Base-by-base conservation (phyloP, 345 rosid genomes). In the Raphanus sativus region DNA sequence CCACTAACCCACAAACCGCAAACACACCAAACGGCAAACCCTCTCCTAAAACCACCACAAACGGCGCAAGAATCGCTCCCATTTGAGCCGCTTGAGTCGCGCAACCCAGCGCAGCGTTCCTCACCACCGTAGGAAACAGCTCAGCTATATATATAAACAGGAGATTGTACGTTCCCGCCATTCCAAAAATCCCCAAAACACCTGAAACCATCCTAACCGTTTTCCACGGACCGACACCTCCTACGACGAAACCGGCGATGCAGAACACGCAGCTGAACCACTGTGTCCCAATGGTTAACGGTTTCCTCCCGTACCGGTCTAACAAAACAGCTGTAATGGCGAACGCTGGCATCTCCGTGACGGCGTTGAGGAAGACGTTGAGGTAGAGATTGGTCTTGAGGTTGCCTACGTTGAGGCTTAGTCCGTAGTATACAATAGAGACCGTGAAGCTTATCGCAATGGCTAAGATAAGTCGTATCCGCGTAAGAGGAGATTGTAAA, bases 21-120 rank as follows among this genome's bases (percentile, higher is more conserved):
- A 94, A 94, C 54, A 92, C 88, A 0, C 86, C 74, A 76, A 94
- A 94, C 4, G 98, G 97, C 6, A 86, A 26, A 3, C 81, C 82
- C 0, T 91, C 91, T 0, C 97, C 97, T 79, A 87, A 64, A 74
- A 88, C 91, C 76, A 94, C 98, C 73, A 94, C 95, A 25, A 94
- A 61, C 0, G 98, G 98, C 11, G 95, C 93, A 73, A 92, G 65
- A 13, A 94, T 92, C 10, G 98, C 98, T 28, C 98, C 97, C 87
- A 90, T 85, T 62, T 94, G 97, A 2, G 90, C 78, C 5, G 93
- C 91, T 68, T 92, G 98, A 21, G 98, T 83, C 2, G 97, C 89
- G 16, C 88, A 85, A 1, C 98, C 97, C 10, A 94, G 88, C 0
- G 98, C 97, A 0, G 93, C 97, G 50, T 92, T 94, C 80, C 98